Evolutionary conservation across 176 grass and related monocot species (phyloP).

Genomic region (Carex parvula): DNA sequence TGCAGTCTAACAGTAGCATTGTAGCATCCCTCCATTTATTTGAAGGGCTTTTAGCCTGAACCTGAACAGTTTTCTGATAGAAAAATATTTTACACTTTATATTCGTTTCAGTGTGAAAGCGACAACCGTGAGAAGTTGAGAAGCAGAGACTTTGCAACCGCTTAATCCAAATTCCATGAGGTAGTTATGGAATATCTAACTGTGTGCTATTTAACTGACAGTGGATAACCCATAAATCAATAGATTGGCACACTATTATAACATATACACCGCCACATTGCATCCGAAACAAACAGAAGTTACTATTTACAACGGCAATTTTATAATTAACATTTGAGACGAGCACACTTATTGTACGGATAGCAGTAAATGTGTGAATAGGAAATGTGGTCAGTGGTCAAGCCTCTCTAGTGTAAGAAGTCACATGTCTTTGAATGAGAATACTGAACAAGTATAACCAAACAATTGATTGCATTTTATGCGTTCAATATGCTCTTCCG

Average conservation of each 20-base stretch:
- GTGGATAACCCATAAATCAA: background rate
- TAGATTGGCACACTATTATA: background rate
- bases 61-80: background rate
- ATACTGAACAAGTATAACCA: background rate
- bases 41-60: background rate
- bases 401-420: background rate
- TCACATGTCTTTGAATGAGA: background rate
- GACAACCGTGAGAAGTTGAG: background rate
- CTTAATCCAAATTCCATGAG: background rate
- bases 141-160: background rate
- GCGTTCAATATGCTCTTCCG: background rate
- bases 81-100: background rate
- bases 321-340: background rate
- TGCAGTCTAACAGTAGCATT: background rate
- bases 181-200: background rate
- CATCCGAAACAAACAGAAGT: background rate
- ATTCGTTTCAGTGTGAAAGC: background rate
- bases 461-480: background rate
- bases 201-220: background rate
- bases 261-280: background rate
- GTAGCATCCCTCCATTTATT: background rate
- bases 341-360: background rate
- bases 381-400: slow-evolving; percentile 2
- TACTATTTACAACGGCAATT: background rate
- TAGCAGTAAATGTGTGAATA: background rate